Evolutionary conservation across 306 rosid genomes (phyloP).

Genomic region (Biancaea sappan): DNA sequence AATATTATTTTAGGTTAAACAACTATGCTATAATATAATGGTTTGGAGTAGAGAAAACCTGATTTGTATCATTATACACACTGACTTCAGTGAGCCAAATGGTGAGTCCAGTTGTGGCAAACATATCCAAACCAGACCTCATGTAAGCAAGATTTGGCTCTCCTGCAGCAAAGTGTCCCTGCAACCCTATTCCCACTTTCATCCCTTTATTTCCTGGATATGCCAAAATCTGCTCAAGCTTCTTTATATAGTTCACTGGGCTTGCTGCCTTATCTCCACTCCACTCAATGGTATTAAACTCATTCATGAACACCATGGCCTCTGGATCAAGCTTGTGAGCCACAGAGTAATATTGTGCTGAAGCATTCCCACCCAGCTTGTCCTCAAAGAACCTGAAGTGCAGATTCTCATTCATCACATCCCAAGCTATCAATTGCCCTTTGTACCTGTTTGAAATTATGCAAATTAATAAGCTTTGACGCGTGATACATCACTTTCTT

Average conservation of each 20-base stretch:
- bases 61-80: constrained; percentile 41
- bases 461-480: no score
- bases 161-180: constrained; percentile 52
- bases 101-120: constrained; percentile 55
- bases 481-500: no score
- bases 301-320: constrained; percentile 65
- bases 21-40: no score
- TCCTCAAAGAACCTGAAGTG: constrained; percentile 72
- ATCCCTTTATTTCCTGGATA: constrained; percentile 51
- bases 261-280: constrained; percentile 36
- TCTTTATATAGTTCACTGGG: constrained; percentile 48
- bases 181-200: constrained; percentile 60
- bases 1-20: no score
- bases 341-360: constrained; percentile 43
- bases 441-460: no score
- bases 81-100: constrained; percentile 80
- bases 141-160: constrained; percentile 68
- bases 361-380: constrained; percentile 54
- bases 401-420: constrained; percentile 76
- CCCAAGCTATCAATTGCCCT: constrained; percentile 79
- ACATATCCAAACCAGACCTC: constrained; percentile 61
- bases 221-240: constrained; percentile 46
- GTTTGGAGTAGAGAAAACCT: constrained; percentile 42
- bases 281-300: constrained; percentile 65
- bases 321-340: constrained; percentile 63